Percentiles rank a stretch among this genome's conserved stretches.
Conservation (phyloP, 345 rosid species). For the Triadica sebifera region DNA sequence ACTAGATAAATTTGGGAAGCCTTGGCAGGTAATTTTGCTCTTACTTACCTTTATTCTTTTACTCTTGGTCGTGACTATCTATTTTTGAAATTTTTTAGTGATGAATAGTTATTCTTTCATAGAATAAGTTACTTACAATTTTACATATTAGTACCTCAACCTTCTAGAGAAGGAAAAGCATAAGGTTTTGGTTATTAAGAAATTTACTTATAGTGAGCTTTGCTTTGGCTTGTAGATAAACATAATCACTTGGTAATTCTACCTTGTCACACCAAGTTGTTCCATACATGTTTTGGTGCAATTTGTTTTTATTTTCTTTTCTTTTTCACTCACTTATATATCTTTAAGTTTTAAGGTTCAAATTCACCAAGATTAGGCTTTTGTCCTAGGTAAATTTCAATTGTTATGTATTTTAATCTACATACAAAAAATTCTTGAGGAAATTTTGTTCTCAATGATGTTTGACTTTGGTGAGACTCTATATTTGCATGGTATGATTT, state of each 20-base stretch:
- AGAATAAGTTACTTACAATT: not conserved
- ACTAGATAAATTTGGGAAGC: constrained; percentile 69
- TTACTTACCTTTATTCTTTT: not conserved
- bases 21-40: constrained; percentile 63
- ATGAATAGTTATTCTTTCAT: not conserved
- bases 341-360: not conserved
- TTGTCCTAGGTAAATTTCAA: too few relatives aligned
- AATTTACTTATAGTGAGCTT: not conserved
- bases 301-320: not conserved
- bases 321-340: not conserved
- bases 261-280: not conserved
- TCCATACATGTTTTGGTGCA: not conserved
- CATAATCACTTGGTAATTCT: not conserved
- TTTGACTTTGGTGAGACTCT: too few relatives aligned
- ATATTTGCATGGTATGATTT: too few relatives aligned
- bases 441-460: too few relatives aligned
- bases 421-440: not conserved
- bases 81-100: not conserved
- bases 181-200: not conserved
- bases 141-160: too few relatives aligned
- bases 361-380: not conserved
- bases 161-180: too few relatives aligned
- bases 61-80: not conserved
- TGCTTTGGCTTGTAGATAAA: not conserved
- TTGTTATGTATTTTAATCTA: not conserved